These are phyloP conservation scores for Penicillium chermesinum DNA, from an alignment of 495 filamentous ascomycete genomes.

Conservation along the genomic window DNA sequence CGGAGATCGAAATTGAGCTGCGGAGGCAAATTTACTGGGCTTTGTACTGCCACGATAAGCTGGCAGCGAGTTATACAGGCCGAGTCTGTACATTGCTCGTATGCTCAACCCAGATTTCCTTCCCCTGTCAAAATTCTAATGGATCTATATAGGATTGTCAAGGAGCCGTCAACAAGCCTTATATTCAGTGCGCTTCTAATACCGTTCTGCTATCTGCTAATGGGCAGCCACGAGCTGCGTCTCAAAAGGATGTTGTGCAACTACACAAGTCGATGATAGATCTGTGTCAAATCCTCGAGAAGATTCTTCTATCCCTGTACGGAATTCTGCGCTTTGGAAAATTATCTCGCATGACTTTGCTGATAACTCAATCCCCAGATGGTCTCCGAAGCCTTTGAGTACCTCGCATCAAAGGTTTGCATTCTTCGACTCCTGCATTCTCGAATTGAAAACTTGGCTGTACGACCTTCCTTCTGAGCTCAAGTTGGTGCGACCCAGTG, in stretches of 20 bases:
- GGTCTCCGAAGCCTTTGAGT: conserved; percentile 23
- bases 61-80: conserved; percentile 27
- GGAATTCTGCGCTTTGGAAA: not conserved
- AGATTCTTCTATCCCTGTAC: conserved; percentile 24
- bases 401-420: conserved; percentile 12
- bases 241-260: conserved; percentile 12
- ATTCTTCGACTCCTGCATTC: conserved; percentile 25
- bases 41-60: conserved; percentile 28
- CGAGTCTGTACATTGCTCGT: conserved; percentile 30
- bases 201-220: conserved; percentile 13
- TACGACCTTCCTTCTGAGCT: conserved; percentile 24
- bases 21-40: conserved; percentile 31
- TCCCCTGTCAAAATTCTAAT: no score
- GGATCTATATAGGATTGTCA: conserved; percentile 23
- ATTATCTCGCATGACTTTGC: not conserved
- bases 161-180: conserved; percentile 25
- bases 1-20: conserved; percentile 22
- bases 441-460: conserved; percentile 26
- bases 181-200: conserved; percentile 12
- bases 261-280: conserved; percentile 25
- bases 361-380: conserved; percentile 7
- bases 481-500: conserved; percentile 11
- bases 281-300: conserved; percentile 25
- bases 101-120: conserved; percentile 1
- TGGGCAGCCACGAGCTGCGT: conserved; percentile 14